Base-by-base conservation (phyloP, 768 basidiomycete species). In the Naganishia onofrii region DNA sequence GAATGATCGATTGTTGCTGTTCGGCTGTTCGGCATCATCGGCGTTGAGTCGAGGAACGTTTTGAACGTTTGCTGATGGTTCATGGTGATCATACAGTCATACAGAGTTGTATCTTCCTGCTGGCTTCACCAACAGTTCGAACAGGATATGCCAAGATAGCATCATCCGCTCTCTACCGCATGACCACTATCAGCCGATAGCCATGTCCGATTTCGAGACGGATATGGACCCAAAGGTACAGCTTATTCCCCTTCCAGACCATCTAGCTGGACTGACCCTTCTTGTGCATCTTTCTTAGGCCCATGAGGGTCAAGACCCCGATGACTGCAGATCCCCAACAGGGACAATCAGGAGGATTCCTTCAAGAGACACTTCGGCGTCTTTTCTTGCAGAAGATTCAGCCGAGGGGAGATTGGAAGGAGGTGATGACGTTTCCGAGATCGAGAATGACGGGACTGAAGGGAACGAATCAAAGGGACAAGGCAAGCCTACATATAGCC, bases 311-410 rank as follows among this genome's bases (percentile, higher is more conserved):
- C 48, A 21, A 51, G 48, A n/a, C 48, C 48, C 23, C 48, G 42
- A 63, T 26, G 60, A 63, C n/a, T 28, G 38, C 60, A 63, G 42
- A n/a, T 63, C 60, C 21, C 60, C 60, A 4, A 63, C 60, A 1
- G 60, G 60, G 19, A 63, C 60, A 29, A 44, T 63, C 38, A 38
- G n/a, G 7, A 34, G 42, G 21, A 26, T 63, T 3, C 42, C 60
- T 9, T 44, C 60, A 1, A 3, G 21, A 5, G 38, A 63, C 26
- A 44, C 60, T 5, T 63, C 13, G 28, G 60, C 10, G 2, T 63
- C 60, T n/a, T 46, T 42, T 51, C 5, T 26, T 17, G n/a, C 21
- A 51, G 48, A 26, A 1, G 13, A 23, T n/a, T 51, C 42, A 42
- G 42, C 21, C 48, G 48, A 51, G 7, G 48, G 48, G 48, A 26